Base-by-base conservation (phyloP, 2,329 filamentous ascomycete species). In the Fusarium setosum region DNA sequence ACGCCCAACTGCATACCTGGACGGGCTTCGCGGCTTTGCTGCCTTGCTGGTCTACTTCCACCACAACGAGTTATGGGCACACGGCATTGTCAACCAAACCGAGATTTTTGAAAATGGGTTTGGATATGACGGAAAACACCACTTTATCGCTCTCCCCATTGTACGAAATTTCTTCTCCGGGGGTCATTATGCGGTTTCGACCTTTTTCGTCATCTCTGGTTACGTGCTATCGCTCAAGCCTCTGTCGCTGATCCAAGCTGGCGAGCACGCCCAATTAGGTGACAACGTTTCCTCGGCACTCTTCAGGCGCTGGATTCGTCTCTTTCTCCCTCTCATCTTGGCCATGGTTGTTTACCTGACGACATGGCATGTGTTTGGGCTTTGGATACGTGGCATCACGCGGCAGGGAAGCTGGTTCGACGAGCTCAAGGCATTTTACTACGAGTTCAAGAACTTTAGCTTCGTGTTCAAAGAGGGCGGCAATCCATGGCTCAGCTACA, bases 371-470 rank as follows among this genome's bases (percentile, higher is more conserved):
- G 62, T 84, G 0, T 81, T 88, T 34, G 82, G 81, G 6, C 77
- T 85, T 55, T 82, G 79, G 74, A 76, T 78, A 7, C 58, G 78
- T 7, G 76, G 79, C 12, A 75, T 75, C 20, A 74, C 77, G 13
- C 73, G 76, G 11, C 74, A 83, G 59, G 64, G 64, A 5, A 84
- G 67, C 29, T 82, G 83, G 68, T 61, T 72, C 8, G 82, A 81
- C 11, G 86, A 89, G 67, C 61, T 87, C 2, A 85, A 82, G 77
- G 67, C 73, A 6, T 80, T 82, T 69, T 84, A 84, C 63, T 59
- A 73, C 60, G 86, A 91, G 72, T 80, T 86, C 72, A 92, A 91
- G 73, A 90, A 90, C 74, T 91, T 89, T 77, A 91, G 84, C 75
- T 92, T 89, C 72, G 73, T 90, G 35, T 92, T 87, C 76, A 84